phyloP scores from a whole-genome alignment of 805 yeast genomes.

The Pichia phayaonensis region DNA sequence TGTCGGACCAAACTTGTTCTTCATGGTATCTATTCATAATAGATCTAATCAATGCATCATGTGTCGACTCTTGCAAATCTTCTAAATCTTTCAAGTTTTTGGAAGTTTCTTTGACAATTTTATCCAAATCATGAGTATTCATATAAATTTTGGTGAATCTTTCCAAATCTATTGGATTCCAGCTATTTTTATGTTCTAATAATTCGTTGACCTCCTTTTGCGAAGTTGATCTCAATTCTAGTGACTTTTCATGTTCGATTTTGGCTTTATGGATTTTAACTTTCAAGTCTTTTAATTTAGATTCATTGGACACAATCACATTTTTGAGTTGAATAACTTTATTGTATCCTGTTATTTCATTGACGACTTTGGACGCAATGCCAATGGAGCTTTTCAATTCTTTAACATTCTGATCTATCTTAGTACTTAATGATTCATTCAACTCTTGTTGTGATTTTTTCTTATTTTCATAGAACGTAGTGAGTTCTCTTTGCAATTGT shows the following conservation, averaged over 20 bases:
- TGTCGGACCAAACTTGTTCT: constrained; percentile 97
- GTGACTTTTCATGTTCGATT: constrained; percentile 47
- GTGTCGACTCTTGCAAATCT: constrained; percentile 55
- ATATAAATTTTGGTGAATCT: constrained; percentile 75
- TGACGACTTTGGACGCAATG: constrained; percentile 60
- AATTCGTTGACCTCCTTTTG: constrained; percentile 86
- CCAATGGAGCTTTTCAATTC: constrained; percentile 50
- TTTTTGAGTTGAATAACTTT: constrained; percentile 65
- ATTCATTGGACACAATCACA: constrained; percentile 51
- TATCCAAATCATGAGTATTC: constrained; percentile 70
- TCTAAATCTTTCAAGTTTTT: constrained; percentile 47
- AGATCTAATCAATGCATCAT: constrained; percentile 60
- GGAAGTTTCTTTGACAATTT: constrained; percentile 46
- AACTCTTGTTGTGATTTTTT: constrained; percentile 23
- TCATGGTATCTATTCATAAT: constrained; percentile 89
- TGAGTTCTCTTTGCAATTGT: constrained; percentile 25
- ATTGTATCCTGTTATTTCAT: constrained; percentile 89
- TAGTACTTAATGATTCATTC: constrained; percentile 32
- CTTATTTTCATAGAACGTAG: constrained; percentile 21
- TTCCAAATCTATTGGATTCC: constrained; percentile 77
- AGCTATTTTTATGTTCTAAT: constrained; percentile 72
- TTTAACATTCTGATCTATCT: constrained; percentile 41
- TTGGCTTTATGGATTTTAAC: constrained; percentile 42
- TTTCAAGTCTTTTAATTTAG: constrained; percentile 41
- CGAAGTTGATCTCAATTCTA: constrained; percentile 54